Percentiles rank a stretch among this genome's conserved stretches.
Evolutionary conservation across 2,329 filamentous ascomycete species (phyloP).

Genomic region (Xylariaceae sp.): DNA sequence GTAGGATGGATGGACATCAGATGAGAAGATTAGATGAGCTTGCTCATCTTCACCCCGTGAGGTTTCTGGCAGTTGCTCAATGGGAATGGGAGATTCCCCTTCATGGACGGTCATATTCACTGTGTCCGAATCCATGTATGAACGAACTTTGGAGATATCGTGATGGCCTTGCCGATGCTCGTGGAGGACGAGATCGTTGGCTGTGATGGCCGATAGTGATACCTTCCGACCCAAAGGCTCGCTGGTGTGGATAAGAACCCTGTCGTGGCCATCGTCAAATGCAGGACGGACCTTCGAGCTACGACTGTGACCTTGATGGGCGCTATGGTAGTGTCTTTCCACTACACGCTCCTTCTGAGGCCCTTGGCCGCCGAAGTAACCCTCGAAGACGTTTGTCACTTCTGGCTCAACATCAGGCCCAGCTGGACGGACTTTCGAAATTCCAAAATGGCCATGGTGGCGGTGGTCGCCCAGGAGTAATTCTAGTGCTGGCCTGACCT

Average conservation of each 20-base stretch:
- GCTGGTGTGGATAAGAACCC: slow-evolving; percentile 5
- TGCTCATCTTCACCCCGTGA: neutral
- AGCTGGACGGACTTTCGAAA: slow-evolving; percentile 17
- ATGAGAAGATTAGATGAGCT: too few species aligned
- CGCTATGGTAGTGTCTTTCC: too few species aligned
- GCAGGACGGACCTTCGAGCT: slow-evolving; percentile 12
- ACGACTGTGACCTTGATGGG: slow-evolving; percentile 5
- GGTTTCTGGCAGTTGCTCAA: too few species aligned
- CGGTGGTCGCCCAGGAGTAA: slow-evolving; percentile 1
- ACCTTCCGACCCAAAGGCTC: neutral
- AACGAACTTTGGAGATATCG: slow-evolving; percentile 12
- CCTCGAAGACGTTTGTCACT: too few species aligned
- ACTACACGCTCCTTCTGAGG: too few species aligned
- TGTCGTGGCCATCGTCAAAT: neutral
- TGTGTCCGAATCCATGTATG: slow-evolving; percentile 8
- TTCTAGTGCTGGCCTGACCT: slow-evolving; percentile 13
- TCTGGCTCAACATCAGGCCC: too few species aligned
- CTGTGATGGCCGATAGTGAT: neutral
- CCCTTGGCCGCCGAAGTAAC: too few species aligned
- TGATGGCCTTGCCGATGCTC: slow-evolving; percentile 9
- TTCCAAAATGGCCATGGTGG: slow-evolving; percentile 8
- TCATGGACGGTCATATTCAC: too few species aligned
- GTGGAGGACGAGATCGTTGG: slow-evolving; percentile 4
- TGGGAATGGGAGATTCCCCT: too few species aligned
- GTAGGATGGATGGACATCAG: too few species aligned